Percentiles rank a stretch among this genome's conserved stretches.
phyloP scores from a whole-genome alignment of 2,329 filamentous ascomycete species.

The Fusarium verticillioides region DNA sequence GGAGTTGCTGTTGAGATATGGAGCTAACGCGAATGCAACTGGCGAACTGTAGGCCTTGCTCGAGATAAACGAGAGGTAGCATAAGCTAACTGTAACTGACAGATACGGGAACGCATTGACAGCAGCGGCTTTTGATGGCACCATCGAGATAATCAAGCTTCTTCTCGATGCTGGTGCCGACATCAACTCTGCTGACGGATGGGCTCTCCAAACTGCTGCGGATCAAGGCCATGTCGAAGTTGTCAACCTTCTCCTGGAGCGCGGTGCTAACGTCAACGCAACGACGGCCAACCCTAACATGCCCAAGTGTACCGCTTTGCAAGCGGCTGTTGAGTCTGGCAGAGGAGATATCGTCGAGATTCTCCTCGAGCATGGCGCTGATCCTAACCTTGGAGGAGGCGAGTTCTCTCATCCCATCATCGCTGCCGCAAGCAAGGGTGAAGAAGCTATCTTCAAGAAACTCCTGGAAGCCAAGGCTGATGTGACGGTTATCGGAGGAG shows the following conservation, averaged over 20 bases:
- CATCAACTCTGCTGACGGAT: constrained; percentile 50
- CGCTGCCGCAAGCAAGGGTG: constrained; percentile 49
- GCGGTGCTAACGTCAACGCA: constrained; percentile 51
- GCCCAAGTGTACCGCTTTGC: constrained; percentile 51
- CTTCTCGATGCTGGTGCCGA: constrained; percentile 50
- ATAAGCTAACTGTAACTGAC: background rate
- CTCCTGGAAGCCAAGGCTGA: constrained; percentile 51
- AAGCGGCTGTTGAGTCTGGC: constrained; percentile 52
- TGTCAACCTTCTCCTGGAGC: constrained; percentile 49
- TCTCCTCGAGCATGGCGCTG: constrained; percentile 50
- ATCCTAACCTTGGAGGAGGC: constrained; percentile 53
- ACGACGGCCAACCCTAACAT: constrained; percentile 45
- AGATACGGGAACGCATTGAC: constrained; percentile 46
- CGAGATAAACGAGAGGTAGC: rapidly evolving
- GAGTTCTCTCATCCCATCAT: constrained; percentile 50
- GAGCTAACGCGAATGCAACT: constrained; percentile 52
- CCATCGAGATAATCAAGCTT: constrained; percentile 42
- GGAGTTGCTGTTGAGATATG: constrained; percentile 50
- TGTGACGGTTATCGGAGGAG: constrained; percentile 51
- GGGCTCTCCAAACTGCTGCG: constrained; percentile 53
- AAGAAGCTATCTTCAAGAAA: constrained; percentile 50
- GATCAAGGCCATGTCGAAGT: constrained; percentile 49
- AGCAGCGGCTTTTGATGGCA: constrained; percentile 54
- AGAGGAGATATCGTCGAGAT: constrained; percentile 50
- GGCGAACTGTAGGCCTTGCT: constrained; percentile 47